Conservation (phyloP, 2,329 filamentous ascomycete species). For the Colletotrichum theobromicola region DNA sequence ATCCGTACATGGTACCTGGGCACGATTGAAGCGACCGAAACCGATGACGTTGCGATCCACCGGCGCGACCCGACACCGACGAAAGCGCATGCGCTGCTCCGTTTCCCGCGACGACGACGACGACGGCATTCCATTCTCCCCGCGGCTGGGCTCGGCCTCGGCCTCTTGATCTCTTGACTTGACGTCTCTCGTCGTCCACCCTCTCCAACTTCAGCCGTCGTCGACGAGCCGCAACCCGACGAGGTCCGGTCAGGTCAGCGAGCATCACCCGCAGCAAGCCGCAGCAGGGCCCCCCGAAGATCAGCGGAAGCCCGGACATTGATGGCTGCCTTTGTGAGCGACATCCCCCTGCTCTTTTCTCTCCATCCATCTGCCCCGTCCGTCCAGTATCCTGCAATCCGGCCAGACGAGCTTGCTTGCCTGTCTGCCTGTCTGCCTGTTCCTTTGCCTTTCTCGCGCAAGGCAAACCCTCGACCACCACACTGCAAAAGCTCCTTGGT, state of each 20-base stretch:
- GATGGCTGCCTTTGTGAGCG: constrained; percentile 31
- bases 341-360: not conserved
- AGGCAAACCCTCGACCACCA: not conserved
- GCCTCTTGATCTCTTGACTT: not conserved
- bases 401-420: not conserved
- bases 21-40: not conserved
- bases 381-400: not conserved
- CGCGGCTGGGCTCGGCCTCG: not conserved
- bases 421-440: not conserved
- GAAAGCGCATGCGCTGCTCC: not conserved
- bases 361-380: not conserved
- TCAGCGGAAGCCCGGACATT: constrained; percentile 20
- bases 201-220: not conserved
- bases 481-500: not conserved
- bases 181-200: not conserved
- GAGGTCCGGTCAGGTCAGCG: not conserved
- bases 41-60: constrained; percentile 13
- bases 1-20: too few species aligned
- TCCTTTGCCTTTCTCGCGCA: not conserved
- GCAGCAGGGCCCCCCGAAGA: not conserved
- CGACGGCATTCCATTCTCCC: not conserved
- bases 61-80: not conserved
- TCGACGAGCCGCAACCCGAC: not conserved
- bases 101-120: not conserved
- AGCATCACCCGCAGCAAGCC: not conserved